Percentiles rank a stretch among this genome's conserved stretches.
Conservation (phyloP, 23 red algal species). For the Gracilaria gracilis region DNA sequence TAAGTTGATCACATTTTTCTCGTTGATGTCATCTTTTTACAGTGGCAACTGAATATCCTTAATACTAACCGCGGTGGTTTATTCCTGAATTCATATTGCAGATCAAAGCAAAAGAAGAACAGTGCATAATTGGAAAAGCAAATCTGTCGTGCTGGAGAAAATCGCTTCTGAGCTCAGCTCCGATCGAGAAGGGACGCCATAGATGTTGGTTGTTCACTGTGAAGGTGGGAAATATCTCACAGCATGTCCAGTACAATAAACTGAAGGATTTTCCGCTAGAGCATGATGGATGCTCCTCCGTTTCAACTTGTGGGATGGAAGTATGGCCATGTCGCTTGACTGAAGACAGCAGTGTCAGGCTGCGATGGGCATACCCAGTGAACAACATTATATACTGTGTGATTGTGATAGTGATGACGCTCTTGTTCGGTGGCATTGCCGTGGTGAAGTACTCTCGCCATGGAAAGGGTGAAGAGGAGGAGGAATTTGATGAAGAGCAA, state of each 20-base stretch:
- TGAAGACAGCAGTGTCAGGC: neutral
- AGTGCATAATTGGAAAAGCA: constrained; percentile 45
- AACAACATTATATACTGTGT: constrained; percentile 21
- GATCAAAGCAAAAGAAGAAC: constrained; percentile 33
- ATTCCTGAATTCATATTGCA: neutral
- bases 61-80: neutral
- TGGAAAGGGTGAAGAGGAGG: neutral
- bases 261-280: constrained; percentile 57
- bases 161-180: constrained; percentile 19
- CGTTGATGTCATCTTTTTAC: too few species aligned
- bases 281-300: constrained; percentile 35
- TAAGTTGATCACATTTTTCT: neutral
- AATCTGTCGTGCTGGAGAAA: constrained; percentile 61
- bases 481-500: neutral
- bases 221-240: constrained; percentile 30
- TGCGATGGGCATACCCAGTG: constrained; percentile 53
- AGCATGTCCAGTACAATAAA: constrained; percentile 25
- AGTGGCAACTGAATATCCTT: neutral
- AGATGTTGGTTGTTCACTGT: constrained; percentile 65
- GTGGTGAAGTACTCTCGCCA: neutral
- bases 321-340: constrained; percentile 46
- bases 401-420: neutral
- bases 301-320: constrained; percentile 45
- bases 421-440: constrained; percentile 9
- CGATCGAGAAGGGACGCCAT: constrained; percentile 45